A percentile compares a stretch with the other conserved stretches of the same genome.
phyloP scores from a whole-genome alignment of 1,139 yeast species.

The Nakaseomyces uthaithaninus region DNA sequence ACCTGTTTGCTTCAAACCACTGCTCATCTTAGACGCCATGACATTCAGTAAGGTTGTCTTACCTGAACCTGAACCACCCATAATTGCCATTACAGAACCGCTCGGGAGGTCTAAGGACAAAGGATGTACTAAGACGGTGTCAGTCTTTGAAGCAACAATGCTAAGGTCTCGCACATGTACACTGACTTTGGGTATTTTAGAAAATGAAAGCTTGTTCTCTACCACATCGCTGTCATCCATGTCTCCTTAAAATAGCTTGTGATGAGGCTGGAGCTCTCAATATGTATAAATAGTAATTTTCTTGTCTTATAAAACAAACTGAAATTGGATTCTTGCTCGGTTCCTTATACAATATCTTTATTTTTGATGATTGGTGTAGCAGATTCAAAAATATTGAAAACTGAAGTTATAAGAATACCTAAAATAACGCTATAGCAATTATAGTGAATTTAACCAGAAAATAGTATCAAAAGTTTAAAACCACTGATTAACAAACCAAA shows the following conservation, averaged over 20 bases:
- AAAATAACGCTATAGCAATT: too few relatives aligned
- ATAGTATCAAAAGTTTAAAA: too few relatives aligned
- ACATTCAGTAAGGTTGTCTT: conserved; percentile 74
- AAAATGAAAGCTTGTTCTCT: conserved; percentile 23
- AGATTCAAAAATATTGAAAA: too few relatives aligned
- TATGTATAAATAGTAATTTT: too few relatives aligned
- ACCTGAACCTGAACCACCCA: conserved; percentile 59
- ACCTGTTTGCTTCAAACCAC: conserved; percentile 37
- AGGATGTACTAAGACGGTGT: conserved; percentile 17
- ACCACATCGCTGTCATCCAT: conserved; percentile 10
- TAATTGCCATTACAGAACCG: conserved; percentile 29
- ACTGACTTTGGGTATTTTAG: conserved; percentile 18
- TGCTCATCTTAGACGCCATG: conserved; percentile 51
- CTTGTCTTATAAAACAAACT: too few relatives aligned
- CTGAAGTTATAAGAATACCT: too few relatives aligned
- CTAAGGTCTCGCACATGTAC: conserved; percentile 25
- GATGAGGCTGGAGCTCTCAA: not conserved
- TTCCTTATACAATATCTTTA: not conserved
- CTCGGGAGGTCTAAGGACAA: conserved; percentile 24
- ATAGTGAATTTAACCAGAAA: too few relatives aligned
- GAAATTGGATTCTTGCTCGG: too few relatives aligned
- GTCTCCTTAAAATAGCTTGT: not conserved
- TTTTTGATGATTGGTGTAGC: not conserved
- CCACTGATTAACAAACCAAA: too few relatives aligned
- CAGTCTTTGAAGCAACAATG: conserved; percentile 21